Evolutionary conservation across 2,329 filamentous ascomycete species (phyloP).

Genomic region (Blumeriella jaapii): DNA sequence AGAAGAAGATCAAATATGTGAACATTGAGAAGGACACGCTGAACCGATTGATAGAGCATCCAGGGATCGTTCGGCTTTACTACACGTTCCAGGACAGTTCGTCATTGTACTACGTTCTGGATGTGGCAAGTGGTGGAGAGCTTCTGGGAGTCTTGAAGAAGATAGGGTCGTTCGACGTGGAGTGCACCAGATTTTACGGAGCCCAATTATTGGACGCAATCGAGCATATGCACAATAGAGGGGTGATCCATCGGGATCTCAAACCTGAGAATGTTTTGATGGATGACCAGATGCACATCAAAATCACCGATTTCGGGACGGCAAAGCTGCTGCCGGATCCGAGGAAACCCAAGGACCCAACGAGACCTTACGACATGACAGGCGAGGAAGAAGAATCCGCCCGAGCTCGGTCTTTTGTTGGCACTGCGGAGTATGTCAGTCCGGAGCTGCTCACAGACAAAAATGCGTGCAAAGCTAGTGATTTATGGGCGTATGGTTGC

Average conservation of each 20-base stretch:
- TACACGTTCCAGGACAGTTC: slow-evolving; percentile 98
- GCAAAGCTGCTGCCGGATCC: slow-evolving; percentile 75
- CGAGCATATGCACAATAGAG: slow-evolving; percentile 93
- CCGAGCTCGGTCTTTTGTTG: slow-evolving; percentile 87
- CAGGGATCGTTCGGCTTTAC: slow-evolving; percentile 89
- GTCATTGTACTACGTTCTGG: slow-evolving; percentile 92
- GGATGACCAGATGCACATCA: slow-evolving; percentile 93
- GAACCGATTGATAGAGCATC: slow-evolving; percentile 91
- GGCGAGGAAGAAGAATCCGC: slow-evolving; percentile 45
- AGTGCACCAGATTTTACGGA: slow-evolving; percentile 88
- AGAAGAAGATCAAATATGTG: slow-evolving; percentile 99
- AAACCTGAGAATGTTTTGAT: slow-evolving; percentile 96
- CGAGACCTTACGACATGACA: slow-evolving; percentile 29
- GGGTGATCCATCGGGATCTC: slow-evolving; percentile 90
- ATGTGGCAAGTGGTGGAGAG: slow-evolving; percentile 86
- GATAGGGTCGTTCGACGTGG: slow-evolving; percentile 86
- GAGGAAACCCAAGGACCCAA: slow-evolving; percentile 26
- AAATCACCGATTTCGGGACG: slow-evolving; percentile 97
- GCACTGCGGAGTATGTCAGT: slow-evolving; percentile 95
- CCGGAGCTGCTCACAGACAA: slow-evolving; percentile 95
- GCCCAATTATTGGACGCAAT: slow-evolving; percentile 94
- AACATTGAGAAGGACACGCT: slow-evolving; percentile 99
- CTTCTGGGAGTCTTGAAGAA: slow-evolving; percentile 87
- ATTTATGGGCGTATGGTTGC: slow-evolving; percentile 96
- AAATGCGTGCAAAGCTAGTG: slow-evolving; percentile 93